Conservation (phyloP, 2,329 filamentous ascomycete species). For the Byssochlamys sp. region DNA sequence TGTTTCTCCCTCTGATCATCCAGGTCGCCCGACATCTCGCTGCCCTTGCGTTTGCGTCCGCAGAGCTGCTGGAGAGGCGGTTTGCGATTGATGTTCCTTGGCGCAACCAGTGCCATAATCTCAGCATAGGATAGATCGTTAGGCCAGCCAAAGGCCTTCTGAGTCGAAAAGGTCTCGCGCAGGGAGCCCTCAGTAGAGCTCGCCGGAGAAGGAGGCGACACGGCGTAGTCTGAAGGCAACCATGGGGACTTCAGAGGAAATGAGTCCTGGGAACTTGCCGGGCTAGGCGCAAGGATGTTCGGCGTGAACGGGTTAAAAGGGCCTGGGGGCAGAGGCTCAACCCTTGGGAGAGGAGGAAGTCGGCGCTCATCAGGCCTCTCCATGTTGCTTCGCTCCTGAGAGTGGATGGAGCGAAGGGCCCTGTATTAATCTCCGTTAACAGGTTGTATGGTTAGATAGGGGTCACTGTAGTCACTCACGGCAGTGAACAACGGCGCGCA, state of each 20-base stretch:
- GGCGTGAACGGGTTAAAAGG: conserved; percentile 28
- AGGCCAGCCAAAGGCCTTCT: conserved; percentile 25
- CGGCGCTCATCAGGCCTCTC: conserved; percentile 26
- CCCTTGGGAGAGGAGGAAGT: conserved; percentile 28
- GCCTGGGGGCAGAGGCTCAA: conserved; percentile 28
- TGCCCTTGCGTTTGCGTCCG: conserved; percentile 31
- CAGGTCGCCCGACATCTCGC: conserved; percentile 19
- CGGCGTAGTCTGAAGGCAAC: conserved; percentile 18
- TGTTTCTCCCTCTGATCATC: conserved; percentile 34
- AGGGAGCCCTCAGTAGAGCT: conserved; percentile 29
- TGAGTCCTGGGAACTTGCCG: conserved; percentile 24
- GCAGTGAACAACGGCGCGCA: conserved; percentile 25
- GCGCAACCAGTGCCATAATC: conserved; percentile 26
- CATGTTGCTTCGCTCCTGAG: conserved; percentile 11
- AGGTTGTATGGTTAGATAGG: neutral
- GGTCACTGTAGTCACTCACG: conserved; percentile 18
- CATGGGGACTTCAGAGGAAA: conserved; percentile 26
- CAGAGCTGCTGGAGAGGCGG: conserved; percentile 30
- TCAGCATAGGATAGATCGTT: conserved; percentile 23
- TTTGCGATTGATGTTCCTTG: conserved; percentile 30
- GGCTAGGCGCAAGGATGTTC: conserved; percentile 21
- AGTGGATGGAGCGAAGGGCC: conserved; percentile 15
- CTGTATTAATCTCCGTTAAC: conserved; percentile 9
- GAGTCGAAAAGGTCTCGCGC: conserved; percentile 23
- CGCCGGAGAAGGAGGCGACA: conserved; percentile 28